Base-by-base conservation (phyloP, 2,329 filamentous ascomycete species). In the Colletotrichum orchidophilum region DNA sequence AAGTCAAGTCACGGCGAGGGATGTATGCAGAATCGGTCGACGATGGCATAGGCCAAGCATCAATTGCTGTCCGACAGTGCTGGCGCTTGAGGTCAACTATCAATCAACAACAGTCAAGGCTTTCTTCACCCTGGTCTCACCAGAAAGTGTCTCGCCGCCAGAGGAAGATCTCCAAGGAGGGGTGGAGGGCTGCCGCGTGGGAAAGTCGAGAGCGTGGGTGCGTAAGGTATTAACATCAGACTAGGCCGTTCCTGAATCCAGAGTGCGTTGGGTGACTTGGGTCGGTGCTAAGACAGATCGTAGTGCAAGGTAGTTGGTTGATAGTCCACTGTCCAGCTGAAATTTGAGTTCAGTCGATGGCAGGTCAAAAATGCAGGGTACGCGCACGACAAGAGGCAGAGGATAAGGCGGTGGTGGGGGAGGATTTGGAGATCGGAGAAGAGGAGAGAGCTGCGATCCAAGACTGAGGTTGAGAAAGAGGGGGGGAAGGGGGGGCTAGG, bases 361-460 rank as follows among this genome's bases (percentile, higher is more conserved):
- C 58, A 35, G 46, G 50, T 18, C 35, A 49, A 6, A 24, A 12
- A 57, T 31, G 59, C 57, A 67, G 65, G 50, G 50, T 55, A 35
- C 13, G n/a, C 26, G n/a, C 26, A 9, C 18, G 26, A 57, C 7
- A 52, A 63, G 13, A 15, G 26, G 21, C 13, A 39, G 3, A 66
- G 26, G 29, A 63, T 39, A 63, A 57, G 35, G 46, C 33, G 42
- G 62, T 46, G 46, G 49, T 29, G 42, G 42, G 8, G 31, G 61
- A 29, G 66, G 63, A 31, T 65, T 57, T 27, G 39, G 39, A 29
- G 59, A 50, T 69, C 52, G 66, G 53, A 52, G 64, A 61, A 42
- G 46, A 53, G 64, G n/a, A 61, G 62, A 39, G 24, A n/a, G 9
- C 39, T 46, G 39, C 18, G 39, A 15, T 33, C 42, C 39, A 31